These are phyloP conservation scores for Reticulascus tulasneorum DNA, from an alignment of 2,329 filamentous ascomycete species.

Conservation along the genomic window DNA sequence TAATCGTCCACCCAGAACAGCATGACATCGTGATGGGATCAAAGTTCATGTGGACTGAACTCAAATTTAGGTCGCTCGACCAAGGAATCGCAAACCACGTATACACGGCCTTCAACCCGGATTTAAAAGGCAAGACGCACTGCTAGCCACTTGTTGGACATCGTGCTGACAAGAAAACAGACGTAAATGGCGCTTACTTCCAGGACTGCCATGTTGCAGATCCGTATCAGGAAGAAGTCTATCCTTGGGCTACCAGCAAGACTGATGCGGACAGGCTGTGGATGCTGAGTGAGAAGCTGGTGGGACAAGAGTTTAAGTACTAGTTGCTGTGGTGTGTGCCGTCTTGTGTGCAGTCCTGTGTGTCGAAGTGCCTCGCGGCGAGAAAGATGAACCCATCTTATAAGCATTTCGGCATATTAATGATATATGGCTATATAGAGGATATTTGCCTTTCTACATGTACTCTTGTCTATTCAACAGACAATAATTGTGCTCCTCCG, in stretches of 20 bases:
- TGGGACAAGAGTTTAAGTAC: constrained; percentile 11
- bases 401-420: no score
- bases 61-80: constrained; percentile 6
- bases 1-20: constrained; percentile 1
- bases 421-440: no score
- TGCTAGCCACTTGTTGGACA: neutral
- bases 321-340: no score
- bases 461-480: no score
- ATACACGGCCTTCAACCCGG: constrained; percentile 8
- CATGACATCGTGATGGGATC: constrained; percentile 4
- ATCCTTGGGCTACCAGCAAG: constrained; percentile 6
- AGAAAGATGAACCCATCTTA: no score
- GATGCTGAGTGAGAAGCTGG: constrained; percentile 12
- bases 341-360: no score
- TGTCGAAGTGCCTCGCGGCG: no score
- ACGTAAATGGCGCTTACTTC: constrained; percentile 9
- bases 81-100: constrained; percentile 9
- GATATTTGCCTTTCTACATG: no score
- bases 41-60: constrained; percentile 5
- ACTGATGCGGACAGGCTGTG: constrained; percentile 11
- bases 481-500: no score
- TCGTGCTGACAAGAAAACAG: no score
- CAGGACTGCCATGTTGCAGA: constrained; percentile 7
- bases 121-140: neutral
- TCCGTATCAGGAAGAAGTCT: constrained; percentile 10